A percentile compares a stretch with the other conserved stretches of the same genome.
Evolutionary conservation across 805 yeast species (phyloP).

Genomic region (Danielia reshetovae): DNA sequence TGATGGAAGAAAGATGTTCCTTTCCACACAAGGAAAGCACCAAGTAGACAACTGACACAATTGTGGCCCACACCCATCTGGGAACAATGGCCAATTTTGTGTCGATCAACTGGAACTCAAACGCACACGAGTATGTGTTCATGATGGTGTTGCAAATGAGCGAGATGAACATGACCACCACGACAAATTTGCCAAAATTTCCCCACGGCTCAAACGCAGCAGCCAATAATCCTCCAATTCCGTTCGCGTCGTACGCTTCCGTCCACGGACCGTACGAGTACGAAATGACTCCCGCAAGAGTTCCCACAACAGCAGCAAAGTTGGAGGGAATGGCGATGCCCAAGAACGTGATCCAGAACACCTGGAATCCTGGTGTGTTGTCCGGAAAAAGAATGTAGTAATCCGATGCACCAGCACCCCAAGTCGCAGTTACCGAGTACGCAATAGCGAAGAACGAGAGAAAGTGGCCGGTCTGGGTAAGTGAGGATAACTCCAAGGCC

Average conservation of each 20-base stretch:
- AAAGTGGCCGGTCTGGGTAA: conserved; percentile 29
- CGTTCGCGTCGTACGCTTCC: conserved; percentile 23
- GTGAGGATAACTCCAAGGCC: conserved; percentile 8
- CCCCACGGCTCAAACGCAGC: conserved; percentile 36
- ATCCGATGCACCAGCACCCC: conserved; percentile 35
- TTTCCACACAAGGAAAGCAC: conserved; percentile 12
- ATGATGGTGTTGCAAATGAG: conserved; percentile 33
- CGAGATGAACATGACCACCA: conserved; percentile 28
- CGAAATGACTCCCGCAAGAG: conserved; percentile 30
- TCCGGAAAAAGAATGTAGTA: conserved; percentile 32
- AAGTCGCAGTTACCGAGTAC: conserved; percentile 33
- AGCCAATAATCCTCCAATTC: conserved; percentile 31
- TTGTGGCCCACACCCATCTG: conserved; percentile 13
- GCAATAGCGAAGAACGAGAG: conserved; percentile 33
- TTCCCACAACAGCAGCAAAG: conserved; percentile 30
- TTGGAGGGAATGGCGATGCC: conserved; percentile 29
- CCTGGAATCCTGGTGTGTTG: conserved; percentile 21
- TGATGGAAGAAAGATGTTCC: conserved; percentile 9
- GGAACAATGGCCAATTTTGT: conserved; percentile 15
- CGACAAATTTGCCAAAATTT: conserved; percentile 30
- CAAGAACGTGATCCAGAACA: conserved; percentile 26
- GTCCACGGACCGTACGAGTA: conserved; percentile 30
- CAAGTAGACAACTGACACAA: conserved; percentile 9
- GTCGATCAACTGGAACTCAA: conserved; percentile 32
- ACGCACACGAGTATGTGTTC: conserved; percentile 35